Base-by-base conservation (phyloP, 2,329 filamentous ascomycete genomes). In the Diatrype stigma region DNA sequence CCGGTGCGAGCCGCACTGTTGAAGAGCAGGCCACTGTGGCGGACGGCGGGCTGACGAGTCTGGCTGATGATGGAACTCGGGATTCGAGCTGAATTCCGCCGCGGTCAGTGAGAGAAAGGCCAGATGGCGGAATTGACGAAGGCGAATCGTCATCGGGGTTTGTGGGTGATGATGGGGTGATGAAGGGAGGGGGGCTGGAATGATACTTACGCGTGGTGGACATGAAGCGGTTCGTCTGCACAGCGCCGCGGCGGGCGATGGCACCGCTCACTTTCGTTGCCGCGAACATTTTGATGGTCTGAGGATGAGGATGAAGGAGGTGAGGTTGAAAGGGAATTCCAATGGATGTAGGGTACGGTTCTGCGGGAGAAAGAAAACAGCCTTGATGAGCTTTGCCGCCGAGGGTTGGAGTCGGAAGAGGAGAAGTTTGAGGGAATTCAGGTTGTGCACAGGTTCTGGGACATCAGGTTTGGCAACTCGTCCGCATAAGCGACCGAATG, bases 31-130 rank as follows among this genome's bases (percentile, higher is more conserved):
- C 57, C 60, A 47, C 61, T 57, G 47, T 50, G 49, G 45, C 35
- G 44, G 28, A 49, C 50, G 35, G 52, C 47, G 44, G 57, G 56
- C 53, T 53, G 55, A 11, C 47, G 55, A 34, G 53, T 52, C 45
- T 58, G 53, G 45, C 42, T 42, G 53, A 63, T 53, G 54, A 63
- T 61, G 51, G 60, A 60, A 59, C 60, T 63, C 42, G 54, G 59
- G 46, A 63, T 47, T 49, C 58, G 60, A 61, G 59, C 51, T 48
- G 49, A 45, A 40, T 40, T 40, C 7, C 12, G 26, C 10, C 26
- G 37, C 12, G 10, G 37, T 40, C 19, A 22, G 8, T 10, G n/a
- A 19, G n/a, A 6, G 16, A 34, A 38, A 23, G 16, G 12, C 5
- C 17, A 6, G 32, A 48, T n/a, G n/a, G n/a, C n/a, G n/a, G n/a